Base-by-base conservation (phyloP, 2,329 filamentous ascomycete genomes). In the Pseudocercospora cruenta region DNA sequence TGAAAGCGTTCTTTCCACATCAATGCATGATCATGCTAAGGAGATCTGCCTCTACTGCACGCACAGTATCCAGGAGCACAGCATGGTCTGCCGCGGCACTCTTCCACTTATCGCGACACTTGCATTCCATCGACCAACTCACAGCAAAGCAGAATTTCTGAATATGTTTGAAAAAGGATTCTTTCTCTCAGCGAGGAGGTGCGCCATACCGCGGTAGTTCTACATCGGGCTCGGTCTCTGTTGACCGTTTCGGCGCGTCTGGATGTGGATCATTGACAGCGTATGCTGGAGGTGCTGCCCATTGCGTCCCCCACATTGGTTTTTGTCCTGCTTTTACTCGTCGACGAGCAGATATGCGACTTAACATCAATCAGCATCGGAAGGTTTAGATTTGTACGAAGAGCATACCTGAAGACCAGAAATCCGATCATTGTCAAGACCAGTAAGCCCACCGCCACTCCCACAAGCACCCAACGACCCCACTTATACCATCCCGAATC, bases 231-330 rank as follows among this genome's bases (percentile, higher is more conserved):
- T 31, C 51, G 16, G 26, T 55, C 4, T 55, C 51, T 55, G 51
- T 55, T 31, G 51, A 55, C 9, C 51, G 12, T 26, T 55, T 55
- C 26, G 24, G 51, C 31, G 60, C 60, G 21, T 62, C 60, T 22
- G 60, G 49, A 57, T 62, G 60, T 12, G 60, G 60, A 26, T 62
- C 60, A 14, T 49, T 51, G n/a, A 43, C 60, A 24, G 51, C 47
- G 22, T 62, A 62, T 7, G 51, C 24, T n/a, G 60, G 60, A 21
- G 60, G 60, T 26, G 60, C 60, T 43, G 60, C 60, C 60, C 60
- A 62, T 16, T 24, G 47, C 26, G 60, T 62, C 6, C 60, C 60
- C 22, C 53, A 62, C 19, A 55, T 36, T 9, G 60, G 60, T 7
- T 19, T 51, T 3, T 39, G 47, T 24, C 60, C 60, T n/a, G 47